Evolutionary conservation across 2,329 filamentous ascomycete species (phyloP).

Genomic region (Trichophyton schoenleinii): DNA sequence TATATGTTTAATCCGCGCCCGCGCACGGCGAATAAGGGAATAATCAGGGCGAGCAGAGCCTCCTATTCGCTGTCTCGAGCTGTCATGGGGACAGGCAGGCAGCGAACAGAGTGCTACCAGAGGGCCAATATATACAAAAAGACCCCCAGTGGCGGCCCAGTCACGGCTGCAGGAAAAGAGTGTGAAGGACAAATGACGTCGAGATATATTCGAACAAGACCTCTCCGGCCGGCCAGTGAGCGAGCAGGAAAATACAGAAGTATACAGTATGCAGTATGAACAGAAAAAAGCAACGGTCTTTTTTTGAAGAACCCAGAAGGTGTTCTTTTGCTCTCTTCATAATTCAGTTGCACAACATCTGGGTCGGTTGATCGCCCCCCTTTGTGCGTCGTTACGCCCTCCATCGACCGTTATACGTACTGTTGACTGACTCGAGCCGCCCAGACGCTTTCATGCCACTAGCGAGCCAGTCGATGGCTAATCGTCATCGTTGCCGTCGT

Average conservation of each 20-base stretch:
- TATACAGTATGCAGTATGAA: neutral
- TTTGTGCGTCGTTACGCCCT: neutral
- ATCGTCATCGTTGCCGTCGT: neutral
- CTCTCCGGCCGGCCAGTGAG: neutral
- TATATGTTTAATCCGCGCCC: neutral
- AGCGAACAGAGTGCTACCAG: neutral
- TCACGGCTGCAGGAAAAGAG: neutral
- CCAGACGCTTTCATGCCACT: neutral
- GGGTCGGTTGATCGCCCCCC: neutral
- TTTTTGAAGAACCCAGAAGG: neutral
- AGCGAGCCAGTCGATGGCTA: too few relatives aligned
- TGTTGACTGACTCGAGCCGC: neutral
- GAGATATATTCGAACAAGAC: neutral
- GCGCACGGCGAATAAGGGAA: neutral
- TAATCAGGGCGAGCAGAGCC: neutral
- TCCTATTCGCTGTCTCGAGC: neutral
- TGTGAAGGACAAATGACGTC: slow-evolving; percentile 6
- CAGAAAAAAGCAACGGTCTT: neutral
- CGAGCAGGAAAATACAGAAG: neutral
- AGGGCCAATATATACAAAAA: neutral
- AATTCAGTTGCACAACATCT: neutral
- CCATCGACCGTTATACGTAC: neutral
- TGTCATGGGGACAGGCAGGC: neutral
- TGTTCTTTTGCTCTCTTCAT: neutral
- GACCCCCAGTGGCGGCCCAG: neutral